phyloP scores from a whole-genome alignment of 306 rosid genomes.

The Cicer arietinum region DNA sequence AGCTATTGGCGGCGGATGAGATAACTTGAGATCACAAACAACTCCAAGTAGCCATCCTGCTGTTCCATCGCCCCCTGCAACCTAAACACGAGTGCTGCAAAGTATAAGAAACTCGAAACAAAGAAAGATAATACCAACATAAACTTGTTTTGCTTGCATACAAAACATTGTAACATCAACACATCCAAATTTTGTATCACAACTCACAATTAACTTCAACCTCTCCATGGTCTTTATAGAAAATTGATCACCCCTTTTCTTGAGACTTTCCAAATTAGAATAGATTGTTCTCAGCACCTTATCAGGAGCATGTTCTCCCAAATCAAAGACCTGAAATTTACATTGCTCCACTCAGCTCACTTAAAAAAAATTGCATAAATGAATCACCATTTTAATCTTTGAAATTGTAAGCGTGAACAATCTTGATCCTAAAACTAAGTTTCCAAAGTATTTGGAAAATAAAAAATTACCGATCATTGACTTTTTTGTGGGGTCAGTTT shows the following conservation, averaged over 20 bases:
- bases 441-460: not conserved
- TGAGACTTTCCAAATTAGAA: constrained; percentile 69
- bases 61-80: constrained; percentile 99
- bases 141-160: constrained; percentile 20
- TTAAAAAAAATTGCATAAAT: not conserved
- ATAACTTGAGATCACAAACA: constrained; percentile 87
- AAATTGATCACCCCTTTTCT: constrained; percentile 55
- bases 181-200: constrained; percentile 1
- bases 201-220: constrained; percentile 83
- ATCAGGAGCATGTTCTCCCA: constrained; percentile 86
- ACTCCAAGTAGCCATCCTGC: constrained; percentile 99
- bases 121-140: constrained; percentile 36
- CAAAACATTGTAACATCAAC: constrained; percentile 12
- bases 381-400: not conserved
- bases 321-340: constrained; percentile 79
- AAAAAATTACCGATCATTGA: not conserved
- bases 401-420: not conserved
- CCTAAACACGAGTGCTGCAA: constrained; percentile 55
- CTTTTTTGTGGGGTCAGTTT: not conserved
- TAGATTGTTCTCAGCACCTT: constrained; percentile 59
- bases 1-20: constrained; percentile 88
- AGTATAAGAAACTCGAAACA: constrained; percentile 37
- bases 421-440: not conserved
- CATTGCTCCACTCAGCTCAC: constrained; percentile 40
- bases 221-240: constrained; percentile 59